Conservation (phyloP, 768 basidiomycete species). For the Mycena latifolia region DNA sequence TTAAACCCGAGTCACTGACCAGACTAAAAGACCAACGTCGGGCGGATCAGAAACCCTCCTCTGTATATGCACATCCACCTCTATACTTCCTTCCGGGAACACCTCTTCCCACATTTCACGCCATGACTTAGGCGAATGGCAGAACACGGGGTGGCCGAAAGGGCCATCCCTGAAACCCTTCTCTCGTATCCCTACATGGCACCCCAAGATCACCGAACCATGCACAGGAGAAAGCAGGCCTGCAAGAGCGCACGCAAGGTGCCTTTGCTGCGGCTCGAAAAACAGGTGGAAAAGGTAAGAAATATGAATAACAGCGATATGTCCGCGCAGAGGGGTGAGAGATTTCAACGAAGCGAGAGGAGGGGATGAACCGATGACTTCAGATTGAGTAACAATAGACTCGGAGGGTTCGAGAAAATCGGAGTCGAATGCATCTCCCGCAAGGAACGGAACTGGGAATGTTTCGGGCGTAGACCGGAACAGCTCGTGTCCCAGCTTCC, state of each 20-base stretch:
- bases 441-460: conserved; percentile 67
- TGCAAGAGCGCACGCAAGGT: conserved; percentile 46
- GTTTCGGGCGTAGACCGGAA: conserved; percentile 65
- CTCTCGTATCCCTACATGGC: conserved; percentile 49
- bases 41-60: neutral
- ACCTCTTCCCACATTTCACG: conserved; percentile 50
- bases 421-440: conserved; percentile 67
- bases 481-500: conserved; percentile 72
- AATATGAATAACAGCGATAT: conserved; percentile 60
- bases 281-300: conserved; percentile 54
- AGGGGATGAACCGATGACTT: conserved; percentile 30
- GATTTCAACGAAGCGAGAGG: conserved; percentile 48
- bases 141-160: conserved; percentile 48
- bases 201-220: conserved; percentile 52
- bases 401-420: conserved; percentile 51
- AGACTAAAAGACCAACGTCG: conserved; percentile 12
- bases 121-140: conserved; percentile 54
- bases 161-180: conserved; percentile 44
- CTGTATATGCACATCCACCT: conserved; percentile 41
- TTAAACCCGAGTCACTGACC: conserved; percentile 37
- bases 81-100: conserved; percentile 46
- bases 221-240: conserved; percentile 47
- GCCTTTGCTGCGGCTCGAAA: conserved; percentile 45
- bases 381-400: conserved; percentile 37
- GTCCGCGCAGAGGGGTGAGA: conserved; percentile 60